Evolutionary conservation across 768 basidiomycete genomes (phyloP), one percentile per base, ranked within the genome.

Genomic region (Panaeolus cyanescens): DNA sequence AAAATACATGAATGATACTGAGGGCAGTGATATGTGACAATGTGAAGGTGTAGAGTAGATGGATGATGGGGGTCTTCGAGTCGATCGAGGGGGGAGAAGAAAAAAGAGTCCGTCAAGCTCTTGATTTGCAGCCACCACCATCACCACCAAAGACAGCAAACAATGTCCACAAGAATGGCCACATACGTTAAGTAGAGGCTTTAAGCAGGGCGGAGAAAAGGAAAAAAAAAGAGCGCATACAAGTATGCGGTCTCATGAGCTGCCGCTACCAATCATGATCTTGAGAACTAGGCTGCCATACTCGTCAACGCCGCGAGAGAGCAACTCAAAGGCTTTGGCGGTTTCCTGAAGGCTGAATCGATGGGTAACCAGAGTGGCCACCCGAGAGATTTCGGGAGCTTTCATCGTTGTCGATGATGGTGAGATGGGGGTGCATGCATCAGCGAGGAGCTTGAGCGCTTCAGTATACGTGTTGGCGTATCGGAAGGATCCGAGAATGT

Each of bases 401-500:
- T 54, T 53, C 20, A 32, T 20, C 13, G 55, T 17, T 56, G 32
- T 12, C 34, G 60, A 53, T 8, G 34, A 19, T 5, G 64, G 22
- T 10, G 50, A 7, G 15, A 32, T 37, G 4, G 59, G 33, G 5
- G 57, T 56, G 25, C 45, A 30, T 17, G 58, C 20, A 4, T 87
- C 84, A 15, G 83, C 82, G 54, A 95, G 84, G 8, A 99, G 83
- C 2, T 81, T 76, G 45, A 98, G 78, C 20, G 96, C 96, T n/a
- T 86, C 86, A 19, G 91, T 86, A 72, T 96, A 99, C 9, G 93
- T 95, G 78, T 94, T 88, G 62, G 90, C 89, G 69, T 95, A 95
- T 32, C 93, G 85, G 84, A 97, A 97, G 34, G 91, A 92, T 65
- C 95, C 96, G 63, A 88, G 85, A 68, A 98, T 87, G 74, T 98